Base-by-base conservation (phyloP, 1,139 yeast species). In the Sugiyamaella japonica region DNA sequence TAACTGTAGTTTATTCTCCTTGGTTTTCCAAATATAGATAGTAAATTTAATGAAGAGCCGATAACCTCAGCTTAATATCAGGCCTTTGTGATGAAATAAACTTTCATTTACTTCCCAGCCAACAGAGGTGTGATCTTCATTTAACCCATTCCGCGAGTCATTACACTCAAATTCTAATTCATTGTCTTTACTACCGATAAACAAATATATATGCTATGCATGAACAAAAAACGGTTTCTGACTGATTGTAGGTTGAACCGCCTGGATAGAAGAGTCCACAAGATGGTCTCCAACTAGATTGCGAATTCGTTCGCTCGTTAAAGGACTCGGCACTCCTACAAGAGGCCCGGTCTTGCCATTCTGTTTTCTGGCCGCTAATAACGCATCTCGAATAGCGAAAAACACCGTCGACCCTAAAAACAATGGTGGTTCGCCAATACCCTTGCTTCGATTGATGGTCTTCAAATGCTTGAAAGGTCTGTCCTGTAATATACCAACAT, bases 401-500 rank as follows among this genome's bases (percentile, higher is more conserved):
- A 72, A 69, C 10, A 72, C 76, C 25, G 68, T 61, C 10, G 69
- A 63, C 1, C 80, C 80, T 44, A 76, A 60, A 57, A 76, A 75
- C 56, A 76, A 61, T 13, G 80, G 80, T 2, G 80, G 80, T 63
- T 76, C 80, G 32, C 80, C 80, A 50, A 76, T 72, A 25, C 80
- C 80, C 61, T 76, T 76, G 45, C 76, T 71, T 29, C 73, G 65
- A 56, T 72, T 69, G 48, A 76, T 73, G 2, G 79, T 74, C 60
- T 73, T 73, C 60, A 76, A 65, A 59, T 76, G 78, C 57, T 66
- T 63, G 63, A 74, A 76, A 37, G 69, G 73, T 8, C 76, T 67
- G 54, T 72, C 77, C 43, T 69, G 68, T 50, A 75, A 64, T 63
- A 75, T 68, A 15, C 73, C 63, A 16, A 76, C 76, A 53, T 70